A percentile compares a stretch with the other conserved stretches of the same genome.
Evolutionary conservation across 1,284 basidiomycete species (phyloP).

Genomic region (Paramarasmius palmivorus): DNA sequence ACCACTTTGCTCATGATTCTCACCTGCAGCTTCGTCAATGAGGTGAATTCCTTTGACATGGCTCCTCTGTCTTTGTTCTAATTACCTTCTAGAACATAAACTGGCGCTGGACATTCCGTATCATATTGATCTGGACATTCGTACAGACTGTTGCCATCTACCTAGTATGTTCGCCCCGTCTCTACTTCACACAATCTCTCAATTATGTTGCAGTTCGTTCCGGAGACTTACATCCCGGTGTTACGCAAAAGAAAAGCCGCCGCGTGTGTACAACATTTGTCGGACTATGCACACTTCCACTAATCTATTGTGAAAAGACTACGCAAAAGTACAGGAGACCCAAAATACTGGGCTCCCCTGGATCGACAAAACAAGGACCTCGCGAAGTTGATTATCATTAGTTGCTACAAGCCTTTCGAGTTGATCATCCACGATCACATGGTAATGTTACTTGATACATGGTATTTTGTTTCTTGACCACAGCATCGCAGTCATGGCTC

Average conservation of each 20-base stretch:
- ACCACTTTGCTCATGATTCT: background rate
- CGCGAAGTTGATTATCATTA: constrained; percentile 45
- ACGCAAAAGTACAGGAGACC: constrained; percentile 57
- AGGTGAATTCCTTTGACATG: constrained; percentile 25
- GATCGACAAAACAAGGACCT: constrained; percentile 49
- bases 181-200: background rate
- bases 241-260: constrained; percentile 61
- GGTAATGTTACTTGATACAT: constrained; percentile 72
- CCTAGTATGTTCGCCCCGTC: constrained; percentile 37
- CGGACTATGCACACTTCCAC: constrained; percentile 35
- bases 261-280: constrained; percentile 29
- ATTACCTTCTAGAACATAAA: constrained; percentile 48
- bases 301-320: constrained; percentile 37
- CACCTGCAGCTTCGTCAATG: constrained; percentile 35
- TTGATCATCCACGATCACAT: constrained; percentile 72
- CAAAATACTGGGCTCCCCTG: constrained; percentile 55
- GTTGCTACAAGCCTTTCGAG: constrained; percentile 72
- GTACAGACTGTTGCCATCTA: constrained; percentile 45
- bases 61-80: constrained; percentile 30
- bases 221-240: constrained; percentile 76
- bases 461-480: constrained; percentile 32
- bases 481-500: too few relatives aligned
- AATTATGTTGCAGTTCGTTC: constrained; percentile 51
- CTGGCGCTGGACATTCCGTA: constrained; percentile 83
- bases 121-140: constrained; percentile 66